Evolutionary conservation across 495 filamentous ascomycete genomes (phyloP).

Genomic region (Penicillium angulare): DNA sequence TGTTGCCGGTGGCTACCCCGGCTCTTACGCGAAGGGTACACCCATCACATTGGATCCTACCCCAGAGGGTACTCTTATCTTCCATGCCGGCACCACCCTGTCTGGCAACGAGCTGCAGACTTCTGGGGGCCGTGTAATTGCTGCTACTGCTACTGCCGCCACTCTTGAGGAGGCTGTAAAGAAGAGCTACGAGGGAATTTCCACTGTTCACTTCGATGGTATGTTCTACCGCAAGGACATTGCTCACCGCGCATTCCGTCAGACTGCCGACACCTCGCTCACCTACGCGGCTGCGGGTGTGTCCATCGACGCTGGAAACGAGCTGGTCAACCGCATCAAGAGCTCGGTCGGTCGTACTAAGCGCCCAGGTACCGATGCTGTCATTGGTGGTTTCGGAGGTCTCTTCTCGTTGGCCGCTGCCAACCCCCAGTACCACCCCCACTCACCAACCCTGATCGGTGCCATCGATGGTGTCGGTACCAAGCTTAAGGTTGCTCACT

Average conservation of each 20-base stretch:
- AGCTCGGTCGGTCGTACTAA: conserved; percentile 72
- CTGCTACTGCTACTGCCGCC: conserved; percentile 72
- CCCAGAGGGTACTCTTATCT: conserved; percentile 63
- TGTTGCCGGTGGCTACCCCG: conserved; percentile 93
- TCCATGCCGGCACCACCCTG: conserved; percentile 88
- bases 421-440: conserved; percentile 59
- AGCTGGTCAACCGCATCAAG: conserved; percentile 88
- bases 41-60: conserved; percentile 60
- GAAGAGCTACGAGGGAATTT: conserved; percentile 79
- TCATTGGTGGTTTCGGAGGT: conserved; percentile 95
- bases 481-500: conserved; percentile 91
- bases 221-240: conserved; percentile 96
- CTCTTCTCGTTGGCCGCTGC: conserved; percentile 78
- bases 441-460: conserved; percentile 75
- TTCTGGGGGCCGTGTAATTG: conserved; percentile 87
- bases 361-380: conserved; percentile 80
- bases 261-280: conserved; percentile 54
- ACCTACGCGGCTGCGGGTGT: conserved; percentile 95
- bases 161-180: conserved; percentile 77
- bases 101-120: conserved; percentile 63
- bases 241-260: conserved; percentile 61
- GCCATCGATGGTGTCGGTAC: conserved; percentile 97
- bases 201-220: conserved; percentile 76
- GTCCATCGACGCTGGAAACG: conserved; percentile 87
- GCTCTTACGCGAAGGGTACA: conserved; percentile 77